These are phyloP conservation scores for Boletus huronensis DNA, from an alignment of 768 basidiomycete genomes.

Conservation along the genomic window DNA sequence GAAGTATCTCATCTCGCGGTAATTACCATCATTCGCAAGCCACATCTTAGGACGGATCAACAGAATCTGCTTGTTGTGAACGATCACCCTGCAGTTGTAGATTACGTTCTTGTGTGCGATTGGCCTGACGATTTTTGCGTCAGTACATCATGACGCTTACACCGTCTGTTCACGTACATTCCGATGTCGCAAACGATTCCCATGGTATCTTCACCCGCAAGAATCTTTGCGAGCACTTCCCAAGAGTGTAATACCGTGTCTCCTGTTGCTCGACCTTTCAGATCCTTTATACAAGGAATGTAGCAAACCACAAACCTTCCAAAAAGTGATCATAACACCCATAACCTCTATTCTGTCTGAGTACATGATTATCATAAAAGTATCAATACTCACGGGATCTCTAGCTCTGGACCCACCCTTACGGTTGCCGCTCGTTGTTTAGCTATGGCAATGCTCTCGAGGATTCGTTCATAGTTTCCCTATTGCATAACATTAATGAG, in stretches of 20 bases:
- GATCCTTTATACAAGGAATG: not conserved
- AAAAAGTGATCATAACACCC: constrained; percentile 97
- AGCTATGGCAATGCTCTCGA: constrained; percentile 83
- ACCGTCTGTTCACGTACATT: constrained; percentile 56
- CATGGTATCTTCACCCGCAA: constrained; percentile 69
- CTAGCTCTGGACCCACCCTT: constrained; percentile 94
- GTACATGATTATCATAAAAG: not conserved
- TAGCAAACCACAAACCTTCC: constrained; percentile 57
- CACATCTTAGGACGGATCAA: constrained; percentile 99
- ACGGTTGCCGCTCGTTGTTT: constrained; percentile 86
- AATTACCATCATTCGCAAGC: constrained; percentile 98
- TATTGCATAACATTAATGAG: constrained; percentile 27
- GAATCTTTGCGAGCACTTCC: constrained; percentile 93
- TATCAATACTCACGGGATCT: constrained; percentile 69
- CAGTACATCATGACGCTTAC: not conserved
- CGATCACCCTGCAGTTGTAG: constrained; percentile 93
- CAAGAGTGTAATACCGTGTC: constrained; percentile 96
- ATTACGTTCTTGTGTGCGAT: constrained; percentile 97
- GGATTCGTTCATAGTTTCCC: constrained; percentile 92
- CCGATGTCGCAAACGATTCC: constrained; percentile 97
- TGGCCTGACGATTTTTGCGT: constrained; percentile 57
- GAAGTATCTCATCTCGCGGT: constrained; percentile 85
- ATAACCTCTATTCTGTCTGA: constrained; percentile 64
- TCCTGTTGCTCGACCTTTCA: constrained; percentile 44
- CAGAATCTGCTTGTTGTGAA: constrained; percentile 81